These are phyloP conservation scores for Termitomyces bulborhizus DNA, from an alignment of 768 basidiomycete genomes.

Conservation along the genomic window DNA sequence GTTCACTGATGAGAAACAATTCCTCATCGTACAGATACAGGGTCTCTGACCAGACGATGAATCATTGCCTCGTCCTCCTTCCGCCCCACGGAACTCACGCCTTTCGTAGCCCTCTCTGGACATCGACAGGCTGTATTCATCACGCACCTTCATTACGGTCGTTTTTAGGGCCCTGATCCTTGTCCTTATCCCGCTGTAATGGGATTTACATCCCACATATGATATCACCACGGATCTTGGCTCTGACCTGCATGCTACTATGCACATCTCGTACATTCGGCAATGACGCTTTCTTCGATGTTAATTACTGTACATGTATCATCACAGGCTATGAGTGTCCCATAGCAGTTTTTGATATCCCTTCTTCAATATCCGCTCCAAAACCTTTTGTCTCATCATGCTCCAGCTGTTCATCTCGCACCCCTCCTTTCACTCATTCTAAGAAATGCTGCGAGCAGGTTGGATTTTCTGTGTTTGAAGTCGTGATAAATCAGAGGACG, in stretches of 20 bases:
- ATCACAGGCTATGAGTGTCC: not conserved
- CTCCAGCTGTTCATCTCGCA: not conserved
- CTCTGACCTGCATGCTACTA: not conserved
- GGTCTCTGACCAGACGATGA: conserved; percentile 38
- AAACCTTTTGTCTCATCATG: not conserved
- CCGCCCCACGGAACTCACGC: not conserved
- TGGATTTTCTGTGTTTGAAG: not conserved
- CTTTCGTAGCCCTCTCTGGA: not conserved
- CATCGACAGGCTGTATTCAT: not conserved
- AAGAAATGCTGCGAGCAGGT: not conserved
- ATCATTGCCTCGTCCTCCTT: not conserved
- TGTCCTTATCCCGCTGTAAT: not conserved
- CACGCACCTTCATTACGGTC: not conserved
- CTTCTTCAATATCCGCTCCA: not conserved
- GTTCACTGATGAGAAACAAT: conserved; percentile 96
- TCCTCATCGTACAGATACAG: conserved; percentile 90
- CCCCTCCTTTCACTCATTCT: not conserved
- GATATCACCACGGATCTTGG: conserved; percentile 11
- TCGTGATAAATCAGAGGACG: not conserved
- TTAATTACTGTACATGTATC: conserved; percentile 6
- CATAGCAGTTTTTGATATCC: not conserved
- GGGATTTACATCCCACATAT: not conserved
- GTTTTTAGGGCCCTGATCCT: not conserved
- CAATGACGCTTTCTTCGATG: conserved; percentile 4
- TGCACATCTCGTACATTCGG: not conserved